Conservation (phyloP, 176 grass and related monocot genomes). For the Canna indica region DNA sequence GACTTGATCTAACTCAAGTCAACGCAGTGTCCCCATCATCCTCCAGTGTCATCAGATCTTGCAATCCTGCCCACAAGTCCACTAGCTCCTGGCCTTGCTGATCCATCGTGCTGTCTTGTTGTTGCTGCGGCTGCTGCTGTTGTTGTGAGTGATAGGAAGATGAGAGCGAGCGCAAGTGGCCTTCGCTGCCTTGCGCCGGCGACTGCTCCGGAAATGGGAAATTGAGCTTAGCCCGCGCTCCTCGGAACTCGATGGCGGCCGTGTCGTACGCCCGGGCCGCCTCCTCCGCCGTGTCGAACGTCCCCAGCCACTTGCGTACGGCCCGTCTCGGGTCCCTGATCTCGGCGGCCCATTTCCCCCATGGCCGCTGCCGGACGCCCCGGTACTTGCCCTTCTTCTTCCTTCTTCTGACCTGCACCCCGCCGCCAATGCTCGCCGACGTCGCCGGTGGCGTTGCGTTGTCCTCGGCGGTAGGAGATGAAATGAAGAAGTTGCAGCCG, state of each 20-base stretch:
- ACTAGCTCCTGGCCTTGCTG: constrained; percentile 22
- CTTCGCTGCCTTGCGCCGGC: no score
- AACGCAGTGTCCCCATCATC: constrained; percentile 27
- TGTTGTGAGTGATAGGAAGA: constrained; percentile 3
- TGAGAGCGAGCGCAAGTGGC: not conserved
- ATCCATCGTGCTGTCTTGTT: constrained; percentile 8
- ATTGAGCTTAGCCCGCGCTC: constrained; percentile 60
- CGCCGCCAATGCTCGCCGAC: not conserved
- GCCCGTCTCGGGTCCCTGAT: constrained; percentile 69
- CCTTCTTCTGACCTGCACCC: not conserved
- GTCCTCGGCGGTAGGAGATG: not conserved
- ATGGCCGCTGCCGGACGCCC: constrained; percentile 59
- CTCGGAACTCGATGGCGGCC: constrained; percentile 57
- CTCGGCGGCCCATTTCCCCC: constrained; percentile 85
- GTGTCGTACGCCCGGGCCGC: constrained; percentile 76
- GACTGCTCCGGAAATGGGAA: constrained; percentile 28
- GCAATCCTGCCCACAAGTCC: constrained; percentile 54
- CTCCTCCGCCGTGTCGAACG: constrained; percentile 66
- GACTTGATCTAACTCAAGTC: no score
- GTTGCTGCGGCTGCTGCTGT: constrained; percentile 10
- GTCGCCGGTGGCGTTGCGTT: not conserved
- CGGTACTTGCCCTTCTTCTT: constrained; percentile 31
- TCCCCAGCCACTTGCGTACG: constrained; percentile 81
- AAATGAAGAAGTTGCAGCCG: constrained; percentile 22
- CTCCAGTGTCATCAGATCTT: constrained; percentile 53